A percentile compares a stretch with the other conserved stretches of the same genome.
Conservation (phyloP, 163 green algal species). For the Coccomyxa subellipsoidea region DNA sequence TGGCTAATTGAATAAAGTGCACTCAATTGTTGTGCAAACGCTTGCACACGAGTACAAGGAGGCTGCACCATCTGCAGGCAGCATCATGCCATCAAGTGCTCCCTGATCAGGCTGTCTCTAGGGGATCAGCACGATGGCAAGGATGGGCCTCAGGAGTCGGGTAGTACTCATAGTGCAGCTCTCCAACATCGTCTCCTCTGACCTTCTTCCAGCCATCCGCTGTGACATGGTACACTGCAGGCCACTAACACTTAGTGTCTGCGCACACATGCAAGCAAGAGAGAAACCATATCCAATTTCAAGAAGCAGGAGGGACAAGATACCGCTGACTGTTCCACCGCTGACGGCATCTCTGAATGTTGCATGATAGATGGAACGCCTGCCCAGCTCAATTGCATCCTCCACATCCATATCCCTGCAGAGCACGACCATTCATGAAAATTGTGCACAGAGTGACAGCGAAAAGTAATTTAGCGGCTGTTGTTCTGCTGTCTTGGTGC, state of each 20-base stretch:
- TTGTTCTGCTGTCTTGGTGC: no score
- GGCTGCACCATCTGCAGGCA: no score
- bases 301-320: background rate
- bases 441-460: background rate
- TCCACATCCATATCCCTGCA: constrained; percentile 86
- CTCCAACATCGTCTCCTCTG: constrained; percentile 86
- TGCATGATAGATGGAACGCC: constrained; percentile 96
- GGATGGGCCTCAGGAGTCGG: constrained; percentile 42
- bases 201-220: constrained; percentile 97
- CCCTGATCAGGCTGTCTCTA: background rate
- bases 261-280: background rate
- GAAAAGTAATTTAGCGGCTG: no score
- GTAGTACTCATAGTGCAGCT: constrained; percentile 97
- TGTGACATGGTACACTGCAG: constrained; percentile 95
- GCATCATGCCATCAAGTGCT: background rate
- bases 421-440: background rate
- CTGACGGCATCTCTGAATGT: constrained; percentile 95
- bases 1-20: no score
- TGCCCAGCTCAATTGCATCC: constrained; percentile 91
- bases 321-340: constrained; percentile 92
- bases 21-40: no score
- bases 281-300: background rate
- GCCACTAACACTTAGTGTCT: background rate
- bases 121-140: background rate
- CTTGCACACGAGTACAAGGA: no score